These are phyloP conservation scores for Termitomyces sp. DNA, from an alignment of 768 basidiomycete species.

Conservation along the genomic window DNA sequence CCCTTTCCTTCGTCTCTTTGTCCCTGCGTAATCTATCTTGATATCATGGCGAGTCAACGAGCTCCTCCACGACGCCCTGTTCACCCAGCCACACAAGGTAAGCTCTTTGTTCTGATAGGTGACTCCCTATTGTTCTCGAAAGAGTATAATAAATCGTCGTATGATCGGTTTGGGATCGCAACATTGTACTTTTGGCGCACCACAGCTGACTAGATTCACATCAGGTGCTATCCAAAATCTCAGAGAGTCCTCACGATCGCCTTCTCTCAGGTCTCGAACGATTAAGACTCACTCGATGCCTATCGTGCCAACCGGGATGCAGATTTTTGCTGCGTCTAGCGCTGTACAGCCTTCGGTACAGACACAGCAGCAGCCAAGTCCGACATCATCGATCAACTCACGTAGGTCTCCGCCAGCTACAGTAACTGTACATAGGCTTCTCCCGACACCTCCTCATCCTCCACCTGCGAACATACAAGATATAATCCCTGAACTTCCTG, in stretches of 20 bases:
- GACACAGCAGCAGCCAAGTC: constrained; percentile 38
- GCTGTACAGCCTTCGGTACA: constrained; percentile 34
- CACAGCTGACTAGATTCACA: constrained; percentile 21
- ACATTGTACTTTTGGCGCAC: neutral
- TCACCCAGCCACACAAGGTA: constrained; percentile 44
- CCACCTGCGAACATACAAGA: constrained; percentile 24
- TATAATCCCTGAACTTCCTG: constrained; percentile 23
- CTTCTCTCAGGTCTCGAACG: constrained; percentile 46
- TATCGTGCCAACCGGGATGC: constrained; percentile 51
- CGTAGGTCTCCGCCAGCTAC: constrained; percentile 35
- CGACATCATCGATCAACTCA: constrained; percentile 36
- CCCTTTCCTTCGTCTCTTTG: constrained; percentile 19
- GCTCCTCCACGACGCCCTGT: constrained; percentile 38
- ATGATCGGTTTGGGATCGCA: constrained; percentile 11
- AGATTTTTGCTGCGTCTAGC: constrained; percentile 39
- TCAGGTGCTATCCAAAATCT: constrained; percentile 37
- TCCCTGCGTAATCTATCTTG: constrained; percentile 11
- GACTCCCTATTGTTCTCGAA: constrained; percentile 15
- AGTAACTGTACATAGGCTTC: constrained; percentile 26
- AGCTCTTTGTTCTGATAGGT: constrained; percentile 19
- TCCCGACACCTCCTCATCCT: constrained; percentile 42
- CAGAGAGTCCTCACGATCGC: constrained; percentile 46
- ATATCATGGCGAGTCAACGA: constrained; percentile 56
- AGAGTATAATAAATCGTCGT: constrained; percentile 10
- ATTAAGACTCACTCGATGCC: constrained; percentile 59